phyloP scores from a whole-genome alignment of 2,329 filamentous ascomycete species.

The Fusarium hainanense region DNA sequence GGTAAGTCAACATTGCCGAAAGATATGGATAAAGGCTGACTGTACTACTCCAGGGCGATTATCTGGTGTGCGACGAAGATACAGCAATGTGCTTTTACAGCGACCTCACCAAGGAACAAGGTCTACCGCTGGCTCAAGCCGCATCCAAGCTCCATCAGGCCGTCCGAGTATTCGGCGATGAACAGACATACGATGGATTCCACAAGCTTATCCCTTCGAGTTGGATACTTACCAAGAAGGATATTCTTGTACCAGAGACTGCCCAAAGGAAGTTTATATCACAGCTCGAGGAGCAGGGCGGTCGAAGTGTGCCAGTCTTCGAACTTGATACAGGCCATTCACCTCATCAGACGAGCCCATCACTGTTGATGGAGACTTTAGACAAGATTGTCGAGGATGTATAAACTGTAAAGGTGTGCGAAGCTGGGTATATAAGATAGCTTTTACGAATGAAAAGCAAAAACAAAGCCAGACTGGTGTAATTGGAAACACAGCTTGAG shows the following conservation, averaged over 20 bases:
- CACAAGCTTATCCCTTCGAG: slow-evolving; percentile 3
- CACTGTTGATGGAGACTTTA: not conserved
- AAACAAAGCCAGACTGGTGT: not conserved
- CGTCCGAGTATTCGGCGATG: not conserved
- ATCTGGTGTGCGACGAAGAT: slow-evolving; percentile 13
- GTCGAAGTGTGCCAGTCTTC: not conserved
- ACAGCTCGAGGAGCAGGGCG: slow-evolving; percentile 4
- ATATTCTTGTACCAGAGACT: not conserved
- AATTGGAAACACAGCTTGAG: no score
- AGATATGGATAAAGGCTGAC: accelerated
- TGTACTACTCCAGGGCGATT: not conserved
- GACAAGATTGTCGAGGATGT: not conserved
- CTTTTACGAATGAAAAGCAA: accelerated
- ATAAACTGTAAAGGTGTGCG: no score
- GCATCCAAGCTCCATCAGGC: slow-evolving; percentile 3
- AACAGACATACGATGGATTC: slow-evolving; percentile 11
- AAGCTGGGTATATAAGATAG: not conserved
- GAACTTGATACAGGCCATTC: slow-evolving; percentile 17
- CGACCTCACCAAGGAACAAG: slow-evolving; percentile 1
- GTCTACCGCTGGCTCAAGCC: not conserved
- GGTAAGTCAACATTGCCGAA: not conserved
- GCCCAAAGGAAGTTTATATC: slow-evolving; percentile 3
- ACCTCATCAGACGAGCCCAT: slow-evolving; percentile 1
- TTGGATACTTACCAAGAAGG: slow-evolving; percentile 3
- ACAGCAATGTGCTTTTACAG: slow-evolving; percentile 23